Conservation (phyloP, 371 early-diverging fungal genomes). For the Mortierella sp. region DNA sequence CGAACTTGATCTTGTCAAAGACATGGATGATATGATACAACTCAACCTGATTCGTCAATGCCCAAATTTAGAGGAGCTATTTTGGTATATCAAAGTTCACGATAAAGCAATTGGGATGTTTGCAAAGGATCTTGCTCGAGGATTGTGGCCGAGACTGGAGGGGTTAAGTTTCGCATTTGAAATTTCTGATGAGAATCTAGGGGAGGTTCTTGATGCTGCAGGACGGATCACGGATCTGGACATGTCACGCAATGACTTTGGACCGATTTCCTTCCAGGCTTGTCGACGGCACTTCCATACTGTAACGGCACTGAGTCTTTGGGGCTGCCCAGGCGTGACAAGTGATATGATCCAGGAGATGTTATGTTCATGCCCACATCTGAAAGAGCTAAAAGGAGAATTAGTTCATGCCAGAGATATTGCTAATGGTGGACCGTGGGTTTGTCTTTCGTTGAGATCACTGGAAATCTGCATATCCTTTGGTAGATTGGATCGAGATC, state of each 20-base stretch:
- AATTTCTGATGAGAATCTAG: background rate
- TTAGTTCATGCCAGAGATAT: background rate
- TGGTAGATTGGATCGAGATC: background rate
- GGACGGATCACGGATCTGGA: background rate
- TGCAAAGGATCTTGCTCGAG: background rate
- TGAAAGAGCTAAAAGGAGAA: background rate
- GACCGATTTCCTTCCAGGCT: background rate
- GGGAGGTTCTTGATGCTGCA: background rate
- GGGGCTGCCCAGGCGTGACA: background rate
- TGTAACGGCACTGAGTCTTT: background rate
- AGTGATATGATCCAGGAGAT: background rate
- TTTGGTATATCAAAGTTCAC: background rate
- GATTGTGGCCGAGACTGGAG: background rate
- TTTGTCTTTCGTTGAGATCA: background rate
- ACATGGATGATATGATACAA: background rate
- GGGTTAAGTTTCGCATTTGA: background rate
- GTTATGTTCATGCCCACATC: slow-evolving; percentile 2
- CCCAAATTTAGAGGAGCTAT: background rate
- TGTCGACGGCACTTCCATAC: background rate
- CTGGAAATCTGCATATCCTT: background rate
- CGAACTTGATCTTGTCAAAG: background rate
- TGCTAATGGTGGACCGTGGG: background rate
- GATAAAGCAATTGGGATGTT: background rate
- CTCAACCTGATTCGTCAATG: slow-evolving; percentile 1
- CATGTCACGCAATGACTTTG: background rate